Evolutionary conservation across 2,329 filamentous ascomycete genomes (phyloP).

Genomic region (Aspergillus oerlinghausenensis): DNA sequence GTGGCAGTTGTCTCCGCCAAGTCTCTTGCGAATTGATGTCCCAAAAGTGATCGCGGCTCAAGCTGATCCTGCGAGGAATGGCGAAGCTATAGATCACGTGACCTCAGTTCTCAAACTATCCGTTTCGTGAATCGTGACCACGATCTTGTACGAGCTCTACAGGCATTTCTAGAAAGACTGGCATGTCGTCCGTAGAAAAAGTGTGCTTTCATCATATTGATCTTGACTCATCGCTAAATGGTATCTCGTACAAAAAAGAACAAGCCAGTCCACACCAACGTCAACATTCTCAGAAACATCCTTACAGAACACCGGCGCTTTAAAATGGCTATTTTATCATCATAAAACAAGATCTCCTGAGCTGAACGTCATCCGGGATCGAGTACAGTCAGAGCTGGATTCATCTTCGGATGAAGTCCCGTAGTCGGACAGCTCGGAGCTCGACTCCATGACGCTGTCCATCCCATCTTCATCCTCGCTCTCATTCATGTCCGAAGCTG

Average conservation of each 20-base stretch:
- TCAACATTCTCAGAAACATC: not conserved
- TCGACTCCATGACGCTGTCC: constrained; percentile 20
- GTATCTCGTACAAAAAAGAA: constrained; percentile 13
- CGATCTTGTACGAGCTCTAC: not conserved
- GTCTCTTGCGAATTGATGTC: constrained; percentile 3
- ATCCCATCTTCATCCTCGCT: constrained; percentile 41
- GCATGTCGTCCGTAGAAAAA: not conserved
- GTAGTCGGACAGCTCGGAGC: constrained; percentile 22
- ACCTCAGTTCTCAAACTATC: not conserved
- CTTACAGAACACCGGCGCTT: constrained; percentile 53
- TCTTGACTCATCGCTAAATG: constrained; percentile 5
- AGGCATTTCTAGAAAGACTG: not conserved
- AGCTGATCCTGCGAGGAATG: constrained; percentile 9
- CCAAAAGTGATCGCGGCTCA: constrained; percentile 9
- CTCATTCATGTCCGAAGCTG: constrained; percentile 40
- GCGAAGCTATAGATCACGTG: constrained; percentile 14
- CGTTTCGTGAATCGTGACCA: not conserved
- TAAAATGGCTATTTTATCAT: constrained; percentile 81
- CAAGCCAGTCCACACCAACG: not conserved
- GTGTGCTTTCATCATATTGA: not conserved
- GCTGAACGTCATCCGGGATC: constrained; percentile 46
- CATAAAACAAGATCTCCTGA: constrained; percentile 81
- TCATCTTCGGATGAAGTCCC: constrained; percentile 37
- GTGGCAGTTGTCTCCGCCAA: not conserved
- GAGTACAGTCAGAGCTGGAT: constrained; percentile 35